Evolutionary conservation across 2,329 filamentous ascomycete genomes (phyloP).

Genomic region (Pseudodiploospora longispora): DNA sequence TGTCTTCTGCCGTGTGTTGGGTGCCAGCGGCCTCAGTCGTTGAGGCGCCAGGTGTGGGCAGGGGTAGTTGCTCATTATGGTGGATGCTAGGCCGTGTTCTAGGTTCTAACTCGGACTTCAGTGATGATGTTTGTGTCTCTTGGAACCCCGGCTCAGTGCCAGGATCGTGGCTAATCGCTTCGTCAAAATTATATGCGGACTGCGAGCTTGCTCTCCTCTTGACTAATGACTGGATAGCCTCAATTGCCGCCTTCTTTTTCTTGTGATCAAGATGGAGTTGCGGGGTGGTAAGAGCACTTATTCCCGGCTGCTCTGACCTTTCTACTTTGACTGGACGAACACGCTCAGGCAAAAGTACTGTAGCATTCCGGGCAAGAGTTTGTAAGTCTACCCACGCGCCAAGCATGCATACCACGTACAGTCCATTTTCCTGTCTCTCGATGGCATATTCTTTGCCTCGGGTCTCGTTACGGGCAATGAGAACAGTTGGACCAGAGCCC

Average conservation of each 20-base stretch:
- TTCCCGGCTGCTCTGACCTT: slow-evolving; percentile 12
- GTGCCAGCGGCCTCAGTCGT: slow-evolving; percentile 7
- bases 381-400: slow-evolving; percentile 57
- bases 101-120: slow-evolving; percentile 9
- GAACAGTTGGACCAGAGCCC: slow-evolving; percentile 43
- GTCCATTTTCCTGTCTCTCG: slow-evolving; percentile 53
- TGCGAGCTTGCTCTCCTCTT: slow-evolving; percentile 41
- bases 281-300: slow-evolving; percentile 31
- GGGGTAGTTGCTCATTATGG: too few relatives aligned
- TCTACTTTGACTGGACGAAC: slow-evolving; percentile 15
- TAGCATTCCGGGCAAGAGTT: slow-evolving; percentile 42
- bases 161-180: too few relatives aligned
- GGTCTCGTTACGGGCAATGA: slow-evolving; percentile 53
- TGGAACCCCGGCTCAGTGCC: neutral
- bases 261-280: slow-evolving; percentile 42
- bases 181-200: slow-evolving; percentile 21
- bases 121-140: slow-evolving; percentile 12
- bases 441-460: slow-evolving; percentile 50
- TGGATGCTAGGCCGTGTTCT: too few relatives aligned
- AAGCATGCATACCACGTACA: slow-evolving; percentile 63
- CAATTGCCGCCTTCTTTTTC: slow-evolving; percentile 51
- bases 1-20: slow-evolving; percentile 39
- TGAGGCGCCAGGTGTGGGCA: neutral
- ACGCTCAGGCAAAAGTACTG: slow-evolving; percentile 25
- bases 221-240: slow-evolving; percentile 54